Evolutionary conservation across 257 asterid species (phyloP).

Genomic region (Solanum infundibuliforme): DNA sequence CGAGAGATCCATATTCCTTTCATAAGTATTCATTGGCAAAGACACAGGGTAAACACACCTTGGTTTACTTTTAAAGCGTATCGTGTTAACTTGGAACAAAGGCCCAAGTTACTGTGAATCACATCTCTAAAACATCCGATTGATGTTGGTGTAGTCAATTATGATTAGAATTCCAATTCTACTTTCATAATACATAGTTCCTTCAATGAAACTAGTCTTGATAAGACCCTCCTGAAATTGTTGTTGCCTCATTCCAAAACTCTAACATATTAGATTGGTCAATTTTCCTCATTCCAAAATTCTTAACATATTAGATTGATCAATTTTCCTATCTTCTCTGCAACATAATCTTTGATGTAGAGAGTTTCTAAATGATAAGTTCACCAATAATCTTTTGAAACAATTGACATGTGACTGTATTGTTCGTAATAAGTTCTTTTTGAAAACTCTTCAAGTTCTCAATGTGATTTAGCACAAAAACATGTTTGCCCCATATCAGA

Average conservation of each 20-base stretch:
- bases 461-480: not conserved
- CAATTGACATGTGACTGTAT: not conserved
- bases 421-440: not conserved
- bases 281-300: not conserved
- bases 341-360: not conserved
- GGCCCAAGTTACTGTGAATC: not conserved
- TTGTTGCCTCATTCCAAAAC: not conserved
- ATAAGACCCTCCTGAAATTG: not conserved
- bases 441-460: not conserved
- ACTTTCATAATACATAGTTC: not conserved
- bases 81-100: not conserved
- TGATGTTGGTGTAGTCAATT: not conserved
- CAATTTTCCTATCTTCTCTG: not conserved
- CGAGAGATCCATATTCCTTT: not conserved
- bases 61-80: not conserved
- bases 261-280: not conserved
- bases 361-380: not conserved
- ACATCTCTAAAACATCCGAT: not conserved
- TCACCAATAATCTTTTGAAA: not conserved
- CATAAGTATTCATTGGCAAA: not conserved
- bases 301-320: not conserved
- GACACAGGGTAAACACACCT: not conserved
- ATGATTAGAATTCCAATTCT: not conserved
- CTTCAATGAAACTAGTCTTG: not conserved
- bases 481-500: not conserved